Base-by-base conservation (phyloP, 768 basidiomycete species). In the Auriscalpium microsporum region DNA sequence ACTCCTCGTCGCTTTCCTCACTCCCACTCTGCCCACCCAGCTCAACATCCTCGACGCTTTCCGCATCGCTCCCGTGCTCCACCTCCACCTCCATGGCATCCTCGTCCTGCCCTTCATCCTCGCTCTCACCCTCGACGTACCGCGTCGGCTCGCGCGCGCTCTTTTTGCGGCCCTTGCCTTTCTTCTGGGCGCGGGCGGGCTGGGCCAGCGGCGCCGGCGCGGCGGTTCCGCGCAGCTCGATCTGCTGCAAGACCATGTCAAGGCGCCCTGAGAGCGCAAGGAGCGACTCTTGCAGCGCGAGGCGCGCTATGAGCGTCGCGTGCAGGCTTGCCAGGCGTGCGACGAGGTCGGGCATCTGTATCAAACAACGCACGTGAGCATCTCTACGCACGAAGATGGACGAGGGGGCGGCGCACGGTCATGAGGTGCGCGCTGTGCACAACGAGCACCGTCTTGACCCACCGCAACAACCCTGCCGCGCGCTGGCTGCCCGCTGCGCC, bases 191-290 rank as follows among this genome's bases (percentile, higher is more conserved):
- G 9, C 21, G n/a, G 11, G 42, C 13, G 13, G 52, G 52, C 14
- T 75, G 70, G 14, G 74, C 69, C 47, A 83, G 66, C 5, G 79
- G 75, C 3, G 82, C 76, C 19, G 85, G 87, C 10, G 81, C 80
- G 13, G 77, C 73, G n/a, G 87, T 82, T 33, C 88, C 82, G 19
- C 94, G 82, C 72, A 94, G 79, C 67, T 94, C 90, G 54, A 97
- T 88, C 67, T 98, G 96, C 0, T 92, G 87, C 49, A 97, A 77
- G 21, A 96, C 90, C 75, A 94, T 89, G 65, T 97, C 95, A 33
- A 98, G 76, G 55, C 92, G 83, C 28, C 96, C 96, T 56, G 84
- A 89, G 44, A 99, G 76, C 2, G 88, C 83, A 10, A 94, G 75
- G 17, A 99, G 76, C 55, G 84, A 89, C 59, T 92, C 86, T 59